Evolutionary conservation across 768 basidiomycete species (phyloP).

Genomic region (Cytidiella melzeri): DNA sequence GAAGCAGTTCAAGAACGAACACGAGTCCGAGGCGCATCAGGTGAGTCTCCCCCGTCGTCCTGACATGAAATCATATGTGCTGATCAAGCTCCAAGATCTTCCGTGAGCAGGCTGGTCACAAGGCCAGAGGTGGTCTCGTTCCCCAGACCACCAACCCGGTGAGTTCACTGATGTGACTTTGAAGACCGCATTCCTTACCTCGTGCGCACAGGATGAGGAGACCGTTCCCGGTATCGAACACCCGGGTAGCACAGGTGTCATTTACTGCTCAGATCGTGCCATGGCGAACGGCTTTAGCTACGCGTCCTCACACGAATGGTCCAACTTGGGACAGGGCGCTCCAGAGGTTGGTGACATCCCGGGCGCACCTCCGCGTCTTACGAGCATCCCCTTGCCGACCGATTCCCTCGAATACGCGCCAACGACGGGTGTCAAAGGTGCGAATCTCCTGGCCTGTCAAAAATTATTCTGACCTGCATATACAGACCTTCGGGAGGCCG

Average conservation of each 20-base stretch:
- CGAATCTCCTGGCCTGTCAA: too few species aligned
- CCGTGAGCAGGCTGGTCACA: slow-evolving; percentile 65
- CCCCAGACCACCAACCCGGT: slow-evolving; percentile 73
- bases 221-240: slow-evolving; percentile 85
- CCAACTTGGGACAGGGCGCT: slow-evolving; percentile 88
- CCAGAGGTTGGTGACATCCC: slow-evolving; percentile 87
- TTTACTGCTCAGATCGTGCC: slow-evolving; percentile 92
- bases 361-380: slow-evolving; percentile 60
- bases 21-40: slow-evolving; percentile 86
- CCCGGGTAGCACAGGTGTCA: slow-evolving; percentile 57
- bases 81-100: slow-evolving; percentile 48
- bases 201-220: slow-evolving; percentile 63
- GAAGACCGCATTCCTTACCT: background rate
- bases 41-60: slow-evolving; percentile 30
- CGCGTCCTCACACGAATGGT: slow-evolving; percentile 73
- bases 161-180: slow-evolving; percentile 13
- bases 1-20: slow-evolving; percentile 65
- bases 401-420: slow-evolving; percentile 89
- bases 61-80: background rate
- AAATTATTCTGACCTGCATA: slow-evolving; percentile 9
- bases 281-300: slow-evolving; percentile 92
- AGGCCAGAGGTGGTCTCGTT: slow-evolving; percentile 53
- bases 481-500: slow-evolving; percentile 82
- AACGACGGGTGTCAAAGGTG: slow-evolving; percentile 87
- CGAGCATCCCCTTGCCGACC: slow-evolving; percentile 54